These are phyloP conservation scores for Gastroboletus turbinatus DNA, from an alignment of 1,284 basidiomycete species.

Conservation along the genomic window DNA sequence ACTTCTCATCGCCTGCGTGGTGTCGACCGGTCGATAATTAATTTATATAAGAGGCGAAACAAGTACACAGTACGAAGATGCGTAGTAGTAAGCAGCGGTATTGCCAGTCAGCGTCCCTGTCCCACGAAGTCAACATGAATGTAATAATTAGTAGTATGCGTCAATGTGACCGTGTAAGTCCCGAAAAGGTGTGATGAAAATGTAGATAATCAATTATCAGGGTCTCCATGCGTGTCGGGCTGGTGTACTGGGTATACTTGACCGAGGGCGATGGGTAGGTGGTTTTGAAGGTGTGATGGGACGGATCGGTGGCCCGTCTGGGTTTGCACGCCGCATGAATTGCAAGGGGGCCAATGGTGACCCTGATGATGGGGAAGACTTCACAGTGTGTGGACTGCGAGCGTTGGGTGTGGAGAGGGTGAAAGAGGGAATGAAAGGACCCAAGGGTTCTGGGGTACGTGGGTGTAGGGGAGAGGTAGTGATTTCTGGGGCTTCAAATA, in stretches of 20 bases:
- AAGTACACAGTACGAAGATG: slow-evolving; percentile 31
- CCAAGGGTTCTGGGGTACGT: slow-evolving; percentile 66
- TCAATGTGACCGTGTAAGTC: slow-evolving; percentile 16
- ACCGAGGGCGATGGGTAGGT: slow-evolving; percentile 32
- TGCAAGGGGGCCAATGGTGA: slow-evolving; percentile 57
- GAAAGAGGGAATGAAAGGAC: slow-evolving; percentile 46
- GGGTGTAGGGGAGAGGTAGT: slow-evolving; percentile 53
- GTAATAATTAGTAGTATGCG: slow-evolving; percentile 30
- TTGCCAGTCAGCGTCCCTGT: slow-evolving; percentile 28
- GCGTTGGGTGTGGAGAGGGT: slow-evolving; percentile 49
- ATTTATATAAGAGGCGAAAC: slow-evolving; percentile 17
- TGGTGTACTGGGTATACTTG: slow-evolving; percentile 36
- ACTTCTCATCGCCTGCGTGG: too few species aligned
- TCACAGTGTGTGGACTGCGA: slow-evolving; percentile 45
- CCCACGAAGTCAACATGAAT: slow-evolving; percentile 31
- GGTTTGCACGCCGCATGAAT: slow-evolving; percentile 54
- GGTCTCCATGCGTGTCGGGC: slow-evolving; percentile 38
- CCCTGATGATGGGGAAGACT: slow-evolving; percentile 45
- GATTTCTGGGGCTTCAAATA: slow-evolving; percentile 53
- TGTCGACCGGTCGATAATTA: slow-evolving; percentile 2
- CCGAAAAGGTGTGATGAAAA: slow-evolving; percentile 14
- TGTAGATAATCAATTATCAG: slow-evolving; percentile 21
- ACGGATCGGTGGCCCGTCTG: slow-evolving; percentile 38
- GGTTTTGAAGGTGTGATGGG: slow-evolving; percentile 45
- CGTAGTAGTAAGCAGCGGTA: slow-evolving; percentile 22